phyloP scores from a whole-genome alignment of 768 basidiomycete genomes.

The Amanita rubescens region DNA sequence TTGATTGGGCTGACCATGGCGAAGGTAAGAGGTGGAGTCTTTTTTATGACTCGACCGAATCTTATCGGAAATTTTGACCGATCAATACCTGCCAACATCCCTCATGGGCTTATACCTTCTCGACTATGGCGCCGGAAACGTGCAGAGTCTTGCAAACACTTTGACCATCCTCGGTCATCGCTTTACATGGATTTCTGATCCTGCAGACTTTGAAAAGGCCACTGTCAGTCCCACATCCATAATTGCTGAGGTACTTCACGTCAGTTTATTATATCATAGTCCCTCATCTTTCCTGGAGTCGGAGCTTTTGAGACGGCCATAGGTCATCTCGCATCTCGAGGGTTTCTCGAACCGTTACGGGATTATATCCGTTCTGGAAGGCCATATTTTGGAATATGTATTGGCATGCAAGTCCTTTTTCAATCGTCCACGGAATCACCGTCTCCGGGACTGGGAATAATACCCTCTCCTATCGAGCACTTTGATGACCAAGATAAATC shows the following conservation, averaged over 20 bases:
- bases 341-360: constrained; percentile 72
- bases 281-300: constrained; percentile 94
- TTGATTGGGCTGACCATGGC: constrained; percentile 44
- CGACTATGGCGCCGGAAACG: constrained; percentile 96
- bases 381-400: constrained; percentile 97
- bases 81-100: too few relatives aligned
- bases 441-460: constrained; percentile 69
- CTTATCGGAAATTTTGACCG: too few relatives aligned
- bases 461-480: constrained; percentile 71
- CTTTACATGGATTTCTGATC: constrained; percentile 82
- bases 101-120: constrained; percentile 69
- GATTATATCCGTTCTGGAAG: constrained; percentile 79
- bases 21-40: constrained; percentile 1
- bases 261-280: constrained; percentile 44
- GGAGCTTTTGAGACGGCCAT: constrained; percentile 91
- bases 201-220: constrained; percentile 79
- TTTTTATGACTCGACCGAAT: background rate
- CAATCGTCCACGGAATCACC: constrained; percentile 76
- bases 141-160: constrained; percentile 90
- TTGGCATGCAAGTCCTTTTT: constrained; percentile 97
- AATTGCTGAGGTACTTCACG: constrained; percentile 8
- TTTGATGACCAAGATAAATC: constrained; percentile 72
- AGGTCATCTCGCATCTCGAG: constrained; percentile 60
- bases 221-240: constrained; percentile 57
- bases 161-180: constrained; percentile 74